Evolutionary conservation across 208 protist genomes (phyloP).

Genomic region (Wallacemonas sp.): DNA sequence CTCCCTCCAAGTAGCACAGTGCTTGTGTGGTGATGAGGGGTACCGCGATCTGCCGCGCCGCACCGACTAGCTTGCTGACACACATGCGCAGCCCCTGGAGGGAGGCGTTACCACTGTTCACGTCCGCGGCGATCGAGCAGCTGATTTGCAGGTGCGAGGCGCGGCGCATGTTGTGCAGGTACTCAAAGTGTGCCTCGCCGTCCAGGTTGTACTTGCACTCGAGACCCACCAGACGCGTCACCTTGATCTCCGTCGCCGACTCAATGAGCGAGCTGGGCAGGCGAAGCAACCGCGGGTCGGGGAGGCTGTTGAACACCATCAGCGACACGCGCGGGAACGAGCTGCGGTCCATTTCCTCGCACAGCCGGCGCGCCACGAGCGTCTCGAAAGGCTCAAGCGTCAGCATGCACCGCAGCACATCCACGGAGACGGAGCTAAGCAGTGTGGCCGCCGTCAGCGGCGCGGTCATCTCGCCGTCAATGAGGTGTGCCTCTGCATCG

Average conservation of each 20-base stretch:
- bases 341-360: slow-evolving; percentile 62
- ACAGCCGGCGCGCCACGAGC: slow-evolving; percentile 68
- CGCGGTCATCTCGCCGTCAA: slow-evolving; percentile 75
- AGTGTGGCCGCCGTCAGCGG: slow-evolving; percentile 77
- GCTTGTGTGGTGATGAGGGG: slow-evolving; percentile 79
- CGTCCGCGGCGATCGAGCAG: slow-evolving; percentile 53
- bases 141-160: slow-evolving; percentile 57
- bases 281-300: slow-evolving; percentile 79
- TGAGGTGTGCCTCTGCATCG: slow-evolving; percentile 73
- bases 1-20: slow-evolving; percentile 60
- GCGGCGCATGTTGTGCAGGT: slow-evolving; percentile 82
- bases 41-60: slow-evolving; percentile 50
- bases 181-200: slow-evolving; percentile 69
- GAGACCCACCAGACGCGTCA: slow-evolving; percentile 66
- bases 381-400: slow-evolving; percentile 79
- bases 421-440: slow-evolving; percentile 77
- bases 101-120: slow-evolving; percentile 32
- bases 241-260: slow-evolving; percentile 50
- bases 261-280: slow-evolving; percentile 59
- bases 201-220: slow-evolving; percentile 78
- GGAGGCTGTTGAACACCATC: slow-evolving; percentile 78
- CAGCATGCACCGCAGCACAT: slow-evolving; percentile 88
- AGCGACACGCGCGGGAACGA: slow-evolving; percentile 76
- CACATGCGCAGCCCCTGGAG: slow-evolving; percentile 62
- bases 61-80: slow-evolving; percentile 68